Base-by-base conservation (phyloP, 352 stramenopile species). In the Phytophthora tentaculata region DNA sequence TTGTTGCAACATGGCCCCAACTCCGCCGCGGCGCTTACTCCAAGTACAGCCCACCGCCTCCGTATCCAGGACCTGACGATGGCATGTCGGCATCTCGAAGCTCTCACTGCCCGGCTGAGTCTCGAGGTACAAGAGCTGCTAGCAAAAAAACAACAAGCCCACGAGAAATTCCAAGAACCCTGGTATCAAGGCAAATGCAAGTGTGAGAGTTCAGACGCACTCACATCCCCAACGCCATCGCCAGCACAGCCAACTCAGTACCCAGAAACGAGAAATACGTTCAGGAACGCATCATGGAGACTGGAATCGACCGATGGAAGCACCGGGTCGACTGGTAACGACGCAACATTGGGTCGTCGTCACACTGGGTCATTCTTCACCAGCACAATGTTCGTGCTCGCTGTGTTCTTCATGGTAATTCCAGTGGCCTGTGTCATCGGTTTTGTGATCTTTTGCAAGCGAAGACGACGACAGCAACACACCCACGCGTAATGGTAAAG, bases 351-450 rank as follows among this genome's bases (percentile, higher is more conserved):
- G 26, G 50, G 22, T 8, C 39, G 45, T 6, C 55, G 47, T 20
- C 54, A 52, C 24, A 19, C 29, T 19, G 43, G 32, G 2, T 71
- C 67, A 9, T 75, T 71, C 47, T 19, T 75, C 26, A 44, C 61
- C 51, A 75, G 67, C 19, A 55, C 67, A 9, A 56, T 64, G 20
- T 75, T 75, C 43, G 67, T 56, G 3, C 56, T 75, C 4, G 45
- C 47, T 14, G 56, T 75, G 7, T 71, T 75, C 35, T 64, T 75
- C 14, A 61, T 75, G 67, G 58, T 37, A 14, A 37, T 68, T 22
- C 67, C 67, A n/a, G 56, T 64, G 2, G 67, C 67, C 14, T 71
- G 56, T 22, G 9, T 75, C 28, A 58, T 75, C 26, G 67, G 67
- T 23, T 71, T 75, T 50, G 67, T 75, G 32, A 5, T 75, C 19